A percentile compares a stretch with the other conserved stretches of the same genome.
Conservation (phyloP, 1,139 yeast species). For the Magnusiomyces paraingens region DNA sequence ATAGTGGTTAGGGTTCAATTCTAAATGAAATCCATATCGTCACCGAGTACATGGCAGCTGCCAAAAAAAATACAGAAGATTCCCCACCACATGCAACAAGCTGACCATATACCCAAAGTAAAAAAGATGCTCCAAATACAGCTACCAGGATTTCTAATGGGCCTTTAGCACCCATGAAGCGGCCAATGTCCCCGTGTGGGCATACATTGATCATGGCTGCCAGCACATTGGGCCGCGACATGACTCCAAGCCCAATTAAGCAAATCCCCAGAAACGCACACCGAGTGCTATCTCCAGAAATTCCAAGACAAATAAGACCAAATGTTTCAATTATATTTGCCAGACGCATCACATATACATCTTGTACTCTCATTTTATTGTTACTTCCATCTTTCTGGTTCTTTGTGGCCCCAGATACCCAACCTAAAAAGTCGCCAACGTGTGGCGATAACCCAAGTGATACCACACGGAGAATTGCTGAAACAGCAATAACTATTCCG, state of each 20-base stretch:
- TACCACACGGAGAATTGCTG: slow-evolving; percentile 1
- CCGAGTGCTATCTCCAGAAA: neutral
- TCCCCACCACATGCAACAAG: neutral
- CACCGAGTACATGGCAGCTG: neutral
- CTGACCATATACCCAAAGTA: neutral
- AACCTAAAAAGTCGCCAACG: neutral
- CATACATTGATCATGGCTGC: neutral
- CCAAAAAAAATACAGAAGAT: neutral
- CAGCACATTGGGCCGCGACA: slow-evolving; percentile 1
- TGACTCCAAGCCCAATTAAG: neutral
- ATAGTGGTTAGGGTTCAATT: neutral
- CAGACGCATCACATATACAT: slow-evolving; percentile 2
- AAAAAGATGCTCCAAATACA: neutral
- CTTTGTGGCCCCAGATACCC: neutral
- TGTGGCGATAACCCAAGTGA: neutral
- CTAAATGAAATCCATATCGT: slow-evolving; percentile 1
- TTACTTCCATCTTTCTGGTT: neutral
- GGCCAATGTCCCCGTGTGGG: neutral
- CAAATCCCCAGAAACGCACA: neutral
- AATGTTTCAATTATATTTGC: neutral
- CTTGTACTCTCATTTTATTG: neutral
- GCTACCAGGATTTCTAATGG: neutral
- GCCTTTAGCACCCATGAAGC: slow-evolving; percentile 4
- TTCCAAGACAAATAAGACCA: neutral
- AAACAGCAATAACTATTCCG: neutral